phyloP scores from a whole-genome alignment of 2,329 filamentous ascomycete genomes.

The Exophiala dermatitidis region DNA sequence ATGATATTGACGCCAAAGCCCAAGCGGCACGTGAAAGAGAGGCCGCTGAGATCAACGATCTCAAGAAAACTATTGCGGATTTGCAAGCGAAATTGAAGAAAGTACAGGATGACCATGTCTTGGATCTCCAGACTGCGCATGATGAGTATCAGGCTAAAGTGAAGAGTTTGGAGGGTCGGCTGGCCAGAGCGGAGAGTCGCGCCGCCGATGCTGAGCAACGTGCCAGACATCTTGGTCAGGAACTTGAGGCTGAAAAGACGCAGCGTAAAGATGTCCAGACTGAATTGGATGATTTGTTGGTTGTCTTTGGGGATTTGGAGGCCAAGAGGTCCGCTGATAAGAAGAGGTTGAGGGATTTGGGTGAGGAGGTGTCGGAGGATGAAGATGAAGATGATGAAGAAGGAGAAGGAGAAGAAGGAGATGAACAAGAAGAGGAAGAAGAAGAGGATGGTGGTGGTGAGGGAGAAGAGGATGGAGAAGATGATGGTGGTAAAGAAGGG shows the following conservation, averaged over 20 bases:
- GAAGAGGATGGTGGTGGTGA: neutral
- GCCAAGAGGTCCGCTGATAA: constrained; percentile 68
- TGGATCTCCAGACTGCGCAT: constrained; percentile 53
- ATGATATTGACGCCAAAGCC: constrained; percentile 36
- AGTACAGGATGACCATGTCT: constrained; percentile 53
- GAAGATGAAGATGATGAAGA: constrained; percentile 59
- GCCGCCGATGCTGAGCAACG: constrained; percentile 31
- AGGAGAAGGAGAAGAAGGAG: constrained; percentile 49
- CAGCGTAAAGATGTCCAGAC: constrained; percentile 55
- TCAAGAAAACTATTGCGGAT: constrained; percentile 54
- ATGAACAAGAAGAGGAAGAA: constrained; percentile 20
- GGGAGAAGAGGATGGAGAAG: neutral
- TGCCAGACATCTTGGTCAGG: constrained; percentile 10
- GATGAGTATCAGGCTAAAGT: constrained; percentile 44
- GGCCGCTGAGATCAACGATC: constrained; percentile 58
- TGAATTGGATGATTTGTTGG: constrained; percentile 72
- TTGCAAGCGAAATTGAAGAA: constrained; percentile 46
- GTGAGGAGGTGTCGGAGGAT: constrained; percentile 67
- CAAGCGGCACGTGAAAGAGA: constrained; percentile 36
- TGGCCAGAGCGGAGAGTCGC: constrained; percentile 39
- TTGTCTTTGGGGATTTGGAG: constrained; percentile 74
- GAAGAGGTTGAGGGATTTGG: constrained; percentile 57
- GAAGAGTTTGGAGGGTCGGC: constrained; percentile 44
- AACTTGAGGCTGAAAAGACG: constrained; percentile 52
- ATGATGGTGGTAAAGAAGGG: neutral